Evolutionary conservation across 2,329 filamentous ascomycete genomes (phyloP).

Genomic region (Phyllosticta citriasiana): DNA sequence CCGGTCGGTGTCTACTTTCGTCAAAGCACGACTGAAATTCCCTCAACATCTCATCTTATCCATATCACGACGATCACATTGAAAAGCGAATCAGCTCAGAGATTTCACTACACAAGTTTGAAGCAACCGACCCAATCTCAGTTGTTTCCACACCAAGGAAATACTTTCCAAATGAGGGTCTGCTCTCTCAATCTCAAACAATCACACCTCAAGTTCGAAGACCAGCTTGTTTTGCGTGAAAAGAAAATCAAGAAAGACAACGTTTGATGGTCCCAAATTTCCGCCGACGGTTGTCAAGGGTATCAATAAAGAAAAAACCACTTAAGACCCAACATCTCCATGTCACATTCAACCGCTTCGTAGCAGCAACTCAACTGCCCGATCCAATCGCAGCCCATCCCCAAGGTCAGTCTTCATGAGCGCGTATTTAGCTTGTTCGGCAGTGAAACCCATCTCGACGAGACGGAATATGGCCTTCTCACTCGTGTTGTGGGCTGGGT

Average conservation of each 20-base stretch:
- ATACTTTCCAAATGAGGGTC: neutral
- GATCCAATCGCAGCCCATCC: slow-evolving; percentile 47
- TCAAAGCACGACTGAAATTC: too few species aligned
- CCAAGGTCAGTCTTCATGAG: slow-evolving; percentile 50
- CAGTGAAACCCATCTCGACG: slow-evolving; percentile 50
- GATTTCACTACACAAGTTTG: too few species aligned
- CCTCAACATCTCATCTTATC: too few species aligned
- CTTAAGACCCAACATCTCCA: neutral
- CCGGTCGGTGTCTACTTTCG: too few species aligned
- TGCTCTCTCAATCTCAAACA: neutral
- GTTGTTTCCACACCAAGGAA: neutral
- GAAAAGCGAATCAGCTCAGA: too few species aligned
- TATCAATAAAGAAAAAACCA: neutral
- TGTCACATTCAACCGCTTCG: neutral
- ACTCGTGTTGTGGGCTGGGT: slow-evolving; percentile 40
- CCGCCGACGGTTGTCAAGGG: neutral
- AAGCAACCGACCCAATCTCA: too few species aligned
- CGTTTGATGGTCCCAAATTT: neutral
- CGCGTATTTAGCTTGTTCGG: slow-evolving; percentile 46
- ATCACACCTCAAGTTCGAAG: neutral
- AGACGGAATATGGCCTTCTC: slow-evolving; percentile 48
- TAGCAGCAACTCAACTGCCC: slow-evolving; percentile 47
- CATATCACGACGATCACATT: too few species aligned
- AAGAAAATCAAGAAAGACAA: neutral
- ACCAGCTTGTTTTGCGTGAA: neutral